Percentiles rank a stretch among this genome's conserved stretches.
These are phyloP conservation scores for Ramularia collo-cygni DNA, from an alignment of 2,329 filamentous ascomycete genomes.

Conservation along the genomic window DNA sequence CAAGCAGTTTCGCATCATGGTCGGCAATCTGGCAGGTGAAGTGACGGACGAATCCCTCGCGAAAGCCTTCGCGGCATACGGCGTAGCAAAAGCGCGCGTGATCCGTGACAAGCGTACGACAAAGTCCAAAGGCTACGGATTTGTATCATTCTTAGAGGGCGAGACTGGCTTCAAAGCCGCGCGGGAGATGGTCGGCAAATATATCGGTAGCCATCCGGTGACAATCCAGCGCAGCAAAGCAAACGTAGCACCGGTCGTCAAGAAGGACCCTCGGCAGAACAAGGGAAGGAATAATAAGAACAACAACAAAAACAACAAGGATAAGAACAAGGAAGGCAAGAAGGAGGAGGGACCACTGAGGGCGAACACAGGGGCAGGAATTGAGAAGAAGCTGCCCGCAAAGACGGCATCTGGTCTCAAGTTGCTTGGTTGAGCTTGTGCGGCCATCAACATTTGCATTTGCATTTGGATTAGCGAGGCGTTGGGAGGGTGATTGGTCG, in stretches of 20 bases:
- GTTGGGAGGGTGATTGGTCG: not conserved
- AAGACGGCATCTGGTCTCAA: slow-evolving; percentile 22
- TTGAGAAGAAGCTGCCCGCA: slow-evolving; percentile 26
- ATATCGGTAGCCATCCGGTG: slow-evolving; percentile 91
- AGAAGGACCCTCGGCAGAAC: slow-evolving; percentile 37
- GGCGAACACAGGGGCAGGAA: slow-evolving; percentile 29
- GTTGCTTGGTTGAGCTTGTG: slow-evolving; percentile 25
- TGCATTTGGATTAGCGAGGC: slow-evolving; percentile 5
- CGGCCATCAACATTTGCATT: too few relatives aligned
- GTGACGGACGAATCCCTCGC: slow-evolving; percentile 92
- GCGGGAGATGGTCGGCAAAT: slow-evolving; percentile 98
- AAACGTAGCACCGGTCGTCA: slow-evolving; percentile 73
- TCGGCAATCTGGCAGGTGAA: slow-evolving; percentile 93
- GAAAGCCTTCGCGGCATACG: slow-evolving; percentile 90
- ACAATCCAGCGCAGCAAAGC: slow-evolving; percentile 77
- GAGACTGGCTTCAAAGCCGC: slow-evolving; percentile 96
- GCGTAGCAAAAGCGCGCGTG: slow-evolving; percentile 86
- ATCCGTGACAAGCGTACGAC: slow-evolving; percentile 92
- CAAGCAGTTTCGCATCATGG: slow-evolving; percentile 86
- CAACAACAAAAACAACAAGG: slow-evolving; percentile 32
- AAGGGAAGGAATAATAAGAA: slow-evolving; percentile 48
- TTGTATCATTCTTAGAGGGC: slow-evolving; percentile 89
- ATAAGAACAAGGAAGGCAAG: slow-evolving; percentile 37
- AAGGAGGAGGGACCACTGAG: slow-evolving; percentile 30
- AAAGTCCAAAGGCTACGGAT: slow-evolving; percentile 94